Evolutionary conservation across 495 filamentous ascomycete genomes (phyloP), one percentile per base, ranked within the genome.

Genomic region (Cladorrhinum samala): DNA sequence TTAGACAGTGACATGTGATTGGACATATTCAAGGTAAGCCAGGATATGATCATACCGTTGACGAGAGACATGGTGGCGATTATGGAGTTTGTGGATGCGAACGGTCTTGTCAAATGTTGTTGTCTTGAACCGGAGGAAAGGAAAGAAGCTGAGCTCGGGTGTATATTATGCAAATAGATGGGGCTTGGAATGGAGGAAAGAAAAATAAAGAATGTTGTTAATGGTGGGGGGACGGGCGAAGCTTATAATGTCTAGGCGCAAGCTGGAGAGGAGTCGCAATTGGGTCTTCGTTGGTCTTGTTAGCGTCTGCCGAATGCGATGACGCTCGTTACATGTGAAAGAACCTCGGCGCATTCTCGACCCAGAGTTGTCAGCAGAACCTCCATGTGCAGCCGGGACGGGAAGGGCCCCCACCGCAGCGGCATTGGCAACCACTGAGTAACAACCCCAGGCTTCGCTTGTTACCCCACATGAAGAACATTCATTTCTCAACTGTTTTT

Each of bases 31-130:
- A 18, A 51, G 48, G n/a, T n/a, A n/a, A n/a, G n/a, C n/a, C n/a
- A n/a, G n/a, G n/a, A n/a, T n/a, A n/a, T n/a, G n/a, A n/a, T n/a
- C 71, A 40, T 81, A 89, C 89, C 81, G 74, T 85, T 83, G 74
- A 87, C 88, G 72, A 94, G 81, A 83, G 87, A 82, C 89, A 94
- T 94, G 54, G 56, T 83, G 70, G 23, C 46, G 19, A 27, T 33
- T 57, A 44, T 27, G 46, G 46, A 39, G 41, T 14, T 2, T 33
- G 30, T n/a, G n/a, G 18, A 13, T 23, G 17, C 19, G 36, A 24
- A 51, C 18, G 16, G 40, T 46, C n/a, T 41, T 18, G 38, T 45
- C n/a, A n/a, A n/a, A n/a, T n/a, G n/a, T n/a, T n/a, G n/a, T n/a
- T n/a, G n/a, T n/a, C n/a, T n/a, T n/a, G n/a, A n/a, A n/a, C n/a